Evolutionary conservation across 805 yeast species (phyloP).

Genomic region (Metschnikowia lachancei): DNA sequence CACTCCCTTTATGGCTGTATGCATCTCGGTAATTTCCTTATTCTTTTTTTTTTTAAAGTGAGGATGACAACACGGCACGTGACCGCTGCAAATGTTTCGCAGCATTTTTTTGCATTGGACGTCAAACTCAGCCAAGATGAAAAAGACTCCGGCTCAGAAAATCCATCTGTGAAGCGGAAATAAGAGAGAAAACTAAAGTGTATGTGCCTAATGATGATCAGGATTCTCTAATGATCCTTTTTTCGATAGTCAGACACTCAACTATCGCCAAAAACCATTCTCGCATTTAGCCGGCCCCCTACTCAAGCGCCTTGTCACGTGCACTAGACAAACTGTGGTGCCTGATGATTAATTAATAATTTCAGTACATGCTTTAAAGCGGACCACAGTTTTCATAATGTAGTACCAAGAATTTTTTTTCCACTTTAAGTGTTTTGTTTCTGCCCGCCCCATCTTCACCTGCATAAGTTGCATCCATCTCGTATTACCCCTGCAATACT

Average conservation of each 20-base stretch:
- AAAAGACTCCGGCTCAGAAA: too few relatives aligned
- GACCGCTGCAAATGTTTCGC: conserved; percentile 20
- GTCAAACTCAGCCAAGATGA: too few relatives aligned
- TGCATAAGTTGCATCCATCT: background rate
- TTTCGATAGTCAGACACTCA: too few relatives aligned
- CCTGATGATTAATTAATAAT: conserved; percentile 4
- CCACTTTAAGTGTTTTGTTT: background rate
- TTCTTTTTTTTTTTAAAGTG: too few relatives aligned
- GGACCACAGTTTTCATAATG: conserved; percentile 8
- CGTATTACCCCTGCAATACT: background rate
- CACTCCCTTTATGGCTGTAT: too few relatives aligned
- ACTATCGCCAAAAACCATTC: background rate
- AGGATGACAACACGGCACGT: conserved; percentile 30
- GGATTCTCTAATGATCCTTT: too few relatives aligned
- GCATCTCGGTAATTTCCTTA: too few relatives aligned
- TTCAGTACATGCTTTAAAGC: background rate
- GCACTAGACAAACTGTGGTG: conserved; percentile 11
- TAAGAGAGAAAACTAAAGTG: too few relatives aligned
- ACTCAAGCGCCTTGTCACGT: conserved; percentile 9
- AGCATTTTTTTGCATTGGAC: conserved; percentile 10
- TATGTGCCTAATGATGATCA: too few relatives aligned
- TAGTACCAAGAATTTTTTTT: background rate
- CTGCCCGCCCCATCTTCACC: conserved; percentile 7
- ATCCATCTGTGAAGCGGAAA: too few relatives aligned
- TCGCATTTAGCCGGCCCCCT: background rate